phyloP scores from a whole-genome alignment of 208 protist genomes.

The Acanthamoeba lenticulata region DNA sequence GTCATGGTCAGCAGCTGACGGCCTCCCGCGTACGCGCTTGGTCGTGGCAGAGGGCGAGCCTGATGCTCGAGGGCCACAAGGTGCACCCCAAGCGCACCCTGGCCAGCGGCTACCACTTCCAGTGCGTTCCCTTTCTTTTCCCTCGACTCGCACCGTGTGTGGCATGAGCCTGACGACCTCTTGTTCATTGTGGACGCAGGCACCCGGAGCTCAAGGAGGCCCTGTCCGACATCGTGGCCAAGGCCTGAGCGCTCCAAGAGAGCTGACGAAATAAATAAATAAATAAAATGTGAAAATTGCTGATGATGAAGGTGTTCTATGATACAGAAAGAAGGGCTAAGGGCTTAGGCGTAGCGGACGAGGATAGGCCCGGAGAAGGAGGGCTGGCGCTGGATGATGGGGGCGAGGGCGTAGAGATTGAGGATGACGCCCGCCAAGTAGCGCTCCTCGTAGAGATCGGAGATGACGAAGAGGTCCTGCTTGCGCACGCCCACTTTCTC shows the following conservation, averaged over 20 bases:
- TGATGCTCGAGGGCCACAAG: conserved; percentile 53
- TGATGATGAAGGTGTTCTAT: too few relatives aligned
- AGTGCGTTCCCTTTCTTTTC: background rate
- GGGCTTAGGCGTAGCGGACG: background rate
- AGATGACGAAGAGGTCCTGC: background rate
- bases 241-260: too few relatives aligned
- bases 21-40: background rate
- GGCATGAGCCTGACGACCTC: background rate
- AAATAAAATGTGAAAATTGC: background rate
- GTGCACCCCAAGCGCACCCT: conserved; percentile 54
- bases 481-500: conserved; percentile 19
- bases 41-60: background rate
- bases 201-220: background rate
- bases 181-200: background rate
- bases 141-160: background rate
- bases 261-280: background rate
- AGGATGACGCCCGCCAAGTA: background rate
- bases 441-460: conserved; percentile 4
- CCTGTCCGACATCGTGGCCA: background rate
- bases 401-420: background rate
- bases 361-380: background rate
- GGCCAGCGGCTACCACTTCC: conserved; percentile 58
- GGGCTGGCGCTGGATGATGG: background rate
- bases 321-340: too few relatives aligned
- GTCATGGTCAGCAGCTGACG: too few relatives aligned